Base-by-base conservation (phyloP, 1,139 yeast species). In the Saccharomycopsis hybrid region DNA sequence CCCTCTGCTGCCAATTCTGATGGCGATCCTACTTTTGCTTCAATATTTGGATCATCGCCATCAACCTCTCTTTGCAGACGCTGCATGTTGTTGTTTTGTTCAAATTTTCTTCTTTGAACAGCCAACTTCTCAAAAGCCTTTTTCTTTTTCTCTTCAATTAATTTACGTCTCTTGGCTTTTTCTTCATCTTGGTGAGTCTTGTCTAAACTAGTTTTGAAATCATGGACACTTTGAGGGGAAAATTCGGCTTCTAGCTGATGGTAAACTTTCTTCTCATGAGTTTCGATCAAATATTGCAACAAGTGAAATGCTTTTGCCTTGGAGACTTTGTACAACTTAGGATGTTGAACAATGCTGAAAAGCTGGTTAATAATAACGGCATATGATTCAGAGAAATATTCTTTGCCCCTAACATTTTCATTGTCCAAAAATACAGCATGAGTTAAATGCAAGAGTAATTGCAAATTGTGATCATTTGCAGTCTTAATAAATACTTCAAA, bases 91-190 rank as follows among this genome's bases (percentile, higher is more conserved):
- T 73, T 73, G 54, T 71, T 72, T 1, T 73, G 61, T 41, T 60
- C 58, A 53, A 67, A 61, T 44, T 64, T 65, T 9, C 77, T 70
- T 61, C 89, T 97, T 59, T 88, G 95, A 55, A 76, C 80, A 54
- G 80, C 78, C 70, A 94, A 84, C 57, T 82, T 89, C 2, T 83
- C 88, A 73, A 92, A 63, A 36, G 89, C 73, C 59, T 78, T 84
- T 36, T 76, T 74, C 60, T 82, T 88, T 52, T 86, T 77, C 49
- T 76, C 80, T 57, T 78, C 73, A 0, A 89, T 89, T 9, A 81
- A 56, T 53, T 82, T 65, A 41, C 70, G 72, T 59, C 77, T 80
- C 38, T 78, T 71, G 31, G 72, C 78, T 49, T 69, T 66, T 11
- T 82, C 84, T 52, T 70, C 73, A 46, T 77, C 81, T 18, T 69